Conservation (phyloP, 2,329 filamentous ascomycete genomes). For the Fusarium miscanthi region DNA sequence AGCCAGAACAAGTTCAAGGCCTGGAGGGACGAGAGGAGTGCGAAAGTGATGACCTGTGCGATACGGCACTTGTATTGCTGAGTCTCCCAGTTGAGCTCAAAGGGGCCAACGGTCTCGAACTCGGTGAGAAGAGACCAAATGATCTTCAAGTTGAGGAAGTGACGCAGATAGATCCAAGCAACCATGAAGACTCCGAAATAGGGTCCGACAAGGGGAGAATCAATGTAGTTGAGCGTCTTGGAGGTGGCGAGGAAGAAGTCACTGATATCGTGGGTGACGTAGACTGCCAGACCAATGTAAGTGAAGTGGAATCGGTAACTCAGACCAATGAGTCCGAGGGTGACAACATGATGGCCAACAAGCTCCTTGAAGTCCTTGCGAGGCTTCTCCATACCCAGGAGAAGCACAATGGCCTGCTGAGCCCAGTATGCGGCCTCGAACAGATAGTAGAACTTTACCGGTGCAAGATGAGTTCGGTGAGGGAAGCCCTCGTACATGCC, state of each 20-base stretch:
- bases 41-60: conserved; percentile 73
- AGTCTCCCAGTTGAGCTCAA: conserved; percentile 79
- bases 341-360: conserved; percentile 91
- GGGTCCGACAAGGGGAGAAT: conserved; percentile 79
- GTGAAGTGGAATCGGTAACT: conserved; percentile 98
- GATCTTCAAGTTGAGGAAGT: conserved; percentile 84
- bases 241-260: conserved; percentile 97
- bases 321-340: conserved; percentile 81
- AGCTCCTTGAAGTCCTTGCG: conserved; percentile 96
- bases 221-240: conserved; percentile 91
- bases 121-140: conserved; percentile 80
- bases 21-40: conserved; percentile 74
- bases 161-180: conserved; percentile 90
- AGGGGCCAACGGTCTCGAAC: conserved; percentile 79
- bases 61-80: conserved; percentile 82
- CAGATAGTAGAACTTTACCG: conserved; percentile 96
- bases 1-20: conserved; percentile 86
- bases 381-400: conserved; percentile 90
- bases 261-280: conserved; percentile 92
- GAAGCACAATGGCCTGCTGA: conserved; percentile 89
- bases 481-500: conserved; percentile 93
- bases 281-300: conserved; percentile 92
- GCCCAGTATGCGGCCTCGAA: conserved; percentile 96
- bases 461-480: conserved; percentile 80
- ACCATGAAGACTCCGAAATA: conserved; percentile 87